Evolutionary conservation across 306 rosid species (phyloP), one percentile per base, ranked within the genome.

Genomic region (Prunus mume): DNA sequence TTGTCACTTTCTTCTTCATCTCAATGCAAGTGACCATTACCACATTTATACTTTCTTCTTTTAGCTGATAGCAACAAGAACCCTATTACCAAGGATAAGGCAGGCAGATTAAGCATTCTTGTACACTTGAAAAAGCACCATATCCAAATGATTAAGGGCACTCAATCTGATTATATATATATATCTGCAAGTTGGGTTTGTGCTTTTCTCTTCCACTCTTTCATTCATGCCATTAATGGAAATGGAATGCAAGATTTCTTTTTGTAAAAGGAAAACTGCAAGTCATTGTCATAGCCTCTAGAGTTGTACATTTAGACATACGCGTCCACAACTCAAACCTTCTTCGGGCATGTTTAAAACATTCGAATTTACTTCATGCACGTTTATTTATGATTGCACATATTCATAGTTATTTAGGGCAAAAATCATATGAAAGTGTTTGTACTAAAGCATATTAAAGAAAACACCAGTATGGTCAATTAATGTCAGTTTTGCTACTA

Each of bases 21-120:
- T 52, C 52, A 49, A 32, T 62, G 22, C 14, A 5, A 68, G 71
- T 55, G 76, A 80, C 78, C 49, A 30, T 65, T 63, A 65, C 24
- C 38, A 5, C 3, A 46, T 68, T 34, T 14, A 4, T 13, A 10
- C 19, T 47, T 68, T 50, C 14, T 19, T 72, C 61, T 38, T 66
- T 51, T 57, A 66, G 76, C 12, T 52, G 68, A 81, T 25, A 20
- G 78, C 72, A 46, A 78, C 80, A 38, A 54, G 25, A 34, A 66
- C 6, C 63, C 52, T 12, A 49, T 63, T 72, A 9, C 25, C 25
- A 60, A 52, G 75, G 79, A 66, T 49, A 65, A 77, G 50, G 65
- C 81, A 18, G 54, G 43, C 62, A n/a, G 62, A 47, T 58, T 6
- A 54, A 50, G 45, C 12, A 8, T 34, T 34, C 63, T 27, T 61